A percentile compares a stretch with the other conserved stretches of the same genome.
phyloP scores from a whole-genome alignment of 805 yeast genomes.

The Blastobotrys parvus region DNA sequence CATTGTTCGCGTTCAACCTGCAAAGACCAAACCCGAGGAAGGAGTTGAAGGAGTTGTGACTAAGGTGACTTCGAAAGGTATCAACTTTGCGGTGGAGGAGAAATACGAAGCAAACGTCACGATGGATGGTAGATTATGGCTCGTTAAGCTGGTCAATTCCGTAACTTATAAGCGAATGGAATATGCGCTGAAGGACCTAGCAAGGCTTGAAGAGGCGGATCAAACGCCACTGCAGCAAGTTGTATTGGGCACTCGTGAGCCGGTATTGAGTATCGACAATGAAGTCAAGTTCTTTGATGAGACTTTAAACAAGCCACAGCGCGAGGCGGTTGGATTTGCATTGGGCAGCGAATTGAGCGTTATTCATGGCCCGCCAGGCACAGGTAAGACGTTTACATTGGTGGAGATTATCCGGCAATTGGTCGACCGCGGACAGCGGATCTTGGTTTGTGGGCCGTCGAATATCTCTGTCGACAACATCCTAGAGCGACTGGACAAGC shows the following conservation, averaged over 20 bases:
- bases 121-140: conserved; percentile 48
- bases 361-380: conserved; percentile 78
- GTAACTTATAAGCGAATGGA: conserved; percentile 50
- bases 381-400: conserved; percentile 78
- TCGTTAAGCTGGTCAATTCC: conserved; percentile 47
- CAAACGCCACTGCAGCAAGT: conserved; percentile 35
- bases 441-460: conserved; percentile 89
- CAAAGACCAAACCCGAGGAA: conserved; percentile 23
- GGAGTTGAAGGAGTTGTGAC: conserved; percentile 55
- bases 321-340: conserved; percentile 60
- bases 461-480: conserved; percentile 89
- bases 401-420: conserved; percentile 76
- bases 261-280: conserved; percentile 18
- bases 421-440: conserved; percentile 42
- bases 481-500: conserved; percentile 56
- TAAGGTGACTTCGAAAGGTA: conserved; percentile 37
- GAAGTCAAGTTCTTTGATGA: conserved; percentile 27
- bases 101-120: conserved; percentile 44
- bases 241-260: conserved; percentile 38
- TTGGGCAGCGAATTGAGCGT: conserved; percentile 43
- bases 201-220: conserved; percentile 34
- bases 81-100: conserved; percentile 57
- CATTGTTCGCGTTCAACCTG: conserved; percentile 50
- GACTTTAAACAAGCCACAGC: conserved; percentile 60
- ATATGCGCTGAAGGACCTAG: conserved; percentile 58